phyloP scores from a whole-genome alignment of 169 alveolate species.

The Gregarina niphandrodes region DNA sequence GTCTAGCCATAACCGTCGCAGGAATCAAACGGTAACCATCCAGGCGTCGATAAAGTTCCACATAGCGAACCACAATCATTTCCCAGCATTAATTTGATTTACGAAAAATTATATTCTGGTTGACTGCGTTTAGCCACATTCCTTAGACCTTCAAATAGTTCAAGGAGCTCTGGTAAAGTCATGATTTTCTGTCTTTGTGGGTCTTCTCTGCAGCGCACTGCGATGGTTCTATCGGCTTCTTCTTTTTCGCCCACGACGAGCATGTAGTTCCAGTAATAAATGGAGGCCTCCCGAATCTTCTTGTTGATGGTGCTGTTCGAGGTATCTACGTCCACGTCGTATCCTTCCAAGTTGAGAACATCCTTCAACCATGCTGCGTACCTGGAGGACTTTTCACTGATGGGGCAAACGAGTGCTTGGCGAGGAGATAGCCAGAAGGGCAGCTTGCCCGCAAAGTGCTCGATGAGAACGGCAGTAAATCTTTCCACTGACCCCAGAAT shows the following conservation, averaged over 20 bases:
- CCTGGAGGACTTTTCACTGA: constrained; percentile 56
- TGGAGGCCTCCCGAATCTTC: constrained; percentile 80
- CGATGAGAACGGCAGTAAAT: constrained; percentile 75
- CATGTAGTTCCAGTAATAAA: constrained; percentile 71
- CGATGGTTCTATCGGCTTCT: constrained; percentile 39
- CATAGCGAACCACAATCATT: too few species aligned
- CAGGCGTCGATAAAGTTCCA: too few species aligned
- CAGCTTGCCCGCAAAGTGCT: constrained; percentile 89
- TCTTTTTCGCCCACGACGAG: constrained; percentile 91
- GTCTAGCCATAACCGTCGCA: too few species aligned
- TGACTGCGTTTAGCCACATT: too few species aligned
- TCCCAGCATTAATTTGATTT: too few species aligned
- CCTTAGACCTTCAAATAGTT: too few species aligned
- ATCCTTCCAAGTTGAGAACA: constrained; percentile 39
- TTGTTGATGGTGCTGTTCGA: constrained; percentile 69
- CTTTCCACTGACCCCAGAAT: constrained; percentile 85
- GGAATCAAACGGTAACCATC: too few species aligned
- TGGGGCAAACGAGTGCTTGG: constrained; percentile 73
- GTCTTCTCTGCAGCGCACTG: constrained; percentile 51
- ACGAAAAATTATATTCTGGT: too few species aligned
- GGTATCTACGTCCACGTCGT: constrained; percentile 61
- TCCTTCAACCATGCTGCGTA: constrained; percentile 55
- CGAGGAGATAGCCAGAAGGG: constrained; percentile 98
- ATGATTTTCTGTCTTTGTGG: not conserved
- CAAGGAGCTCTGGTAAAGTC: too few species aligned